Evolutionary conservation across 2,329 filamentous ascomycete species (phyloP), one percentile per base, ranked within the genome.

Genomic region (Stemphylium lycopersici): DNA sequence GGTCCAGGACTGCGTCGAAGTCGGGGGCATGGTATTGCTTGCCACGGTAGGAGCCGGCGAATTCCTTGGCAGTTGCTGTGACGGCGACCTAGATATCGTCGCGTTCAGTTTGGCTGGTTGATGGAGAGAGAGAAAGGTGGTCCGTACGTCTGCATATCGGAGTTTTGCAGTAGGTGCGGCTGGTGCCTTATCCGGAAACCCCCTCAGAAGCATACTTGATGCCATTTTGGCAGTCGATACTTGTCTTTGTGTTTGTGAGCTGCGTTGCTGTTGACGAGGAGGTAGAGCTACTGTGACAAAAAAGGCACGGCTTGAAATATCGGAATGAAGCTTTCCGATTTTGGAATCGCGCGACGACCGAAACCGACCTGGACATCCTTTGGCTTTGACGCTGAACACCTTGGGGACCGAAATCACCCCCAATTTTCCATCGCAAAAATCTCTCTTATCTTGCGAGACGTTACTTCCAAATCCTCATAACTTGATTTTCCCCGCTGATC

Each of bases 41-140:
- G 36, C 74, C 74, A 6, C 81, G 77, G 55, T 83, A 83, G 50
- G 80, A 73, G 12, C 80, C 81, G n/a, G 77, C 74, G 50, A 82
- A 83, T 53, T 83, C 78, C 7, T 65, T 62, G 15, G 70, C 68
- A 13, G 70, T 73, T 38, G 69, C 68, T 29, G 71, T 73, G 4
- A 72, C 66, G 39, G 70, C 71, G 49, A 73, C 67, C 70, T 72
- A 18, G 4, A 36, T 11, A 18, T 1, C 11, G 13, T 16, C 11
- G n/a, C 3, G 40, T 36, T 24, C n/a, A 29, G 24, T 16, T 24
- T 41, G 22, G 31, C 8, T 15, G 13, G n/a, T 8, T 6, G 11
- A 4, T 10, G 3, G 6, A 12, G 31, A 18, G n/a, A 11, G 2
- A 36, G 49, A 32, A 29, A 13, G 26, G 26, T 20, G 3, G 36